Conservation (phyloP, 1,139 yeast species). For the Insectozyma bohioensis region DNA sequence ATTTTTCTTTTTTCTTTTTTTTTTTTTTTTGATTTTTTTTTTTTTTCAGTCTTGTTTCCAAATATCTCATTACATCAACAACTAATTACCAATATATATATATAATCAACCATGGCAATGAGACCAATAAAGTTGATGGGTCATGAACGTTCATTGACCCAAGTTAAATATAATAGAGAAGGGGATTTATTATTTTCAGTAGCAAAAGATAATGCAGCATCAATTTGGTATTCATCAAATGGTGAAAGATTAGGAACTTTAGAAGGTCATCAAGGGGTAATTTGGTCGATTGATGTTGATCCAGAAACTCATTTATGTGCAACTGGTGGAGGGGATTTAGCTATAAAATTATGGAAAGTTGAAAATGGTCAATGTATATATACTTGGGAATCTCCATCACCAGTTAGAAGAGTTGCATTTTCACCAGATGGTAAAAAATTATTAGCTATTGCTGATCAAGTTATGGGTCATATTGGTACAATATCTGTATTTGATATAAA, state of each 20-base stretch:
- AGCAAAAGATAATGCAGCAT: constrained; percentile 85
- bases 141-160: constrained; percentile 85
- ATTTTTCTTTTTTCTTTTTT: constrained; percentile 9
- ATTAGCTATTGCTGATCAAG: constrained; percentile 84
- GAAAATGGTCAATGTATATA: constrained; percentile 73
- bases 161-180: constrained; percentile 90
- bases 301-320: constrained; percentile 63
- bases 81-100: background rate
- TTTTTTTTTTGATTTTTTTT: no score
- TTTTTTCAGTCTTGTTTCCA: no score
- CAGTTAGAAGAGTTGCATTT: constrained; percentile 89
- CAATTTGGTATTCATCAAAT: constrained; percentile 91
- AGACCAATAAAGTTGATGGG: constrained; percentile 65
- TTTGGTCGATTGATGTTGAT: constrained; percentile 93
- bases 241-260: constrained; percentile 97
- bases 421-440: constrained; percentile 70
- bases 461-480: constrained; percentile 87
- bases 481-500: constrained; percentile 66
- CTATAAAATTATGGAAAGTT: constrained; percentile 83
- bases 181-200: constrained; percentile 93
- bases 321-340: constrained; percentile 91
- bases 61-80: background rate
- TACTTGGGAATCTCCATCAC: constrained; percentile 77
- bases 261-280: constrained; percentile 84
- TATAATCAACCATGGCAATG: constrained; percentile 26